phyloP scores from a whole-genome alignment of 805 yeast species.

The Tetrapisispora nanseiensis region DNA sequence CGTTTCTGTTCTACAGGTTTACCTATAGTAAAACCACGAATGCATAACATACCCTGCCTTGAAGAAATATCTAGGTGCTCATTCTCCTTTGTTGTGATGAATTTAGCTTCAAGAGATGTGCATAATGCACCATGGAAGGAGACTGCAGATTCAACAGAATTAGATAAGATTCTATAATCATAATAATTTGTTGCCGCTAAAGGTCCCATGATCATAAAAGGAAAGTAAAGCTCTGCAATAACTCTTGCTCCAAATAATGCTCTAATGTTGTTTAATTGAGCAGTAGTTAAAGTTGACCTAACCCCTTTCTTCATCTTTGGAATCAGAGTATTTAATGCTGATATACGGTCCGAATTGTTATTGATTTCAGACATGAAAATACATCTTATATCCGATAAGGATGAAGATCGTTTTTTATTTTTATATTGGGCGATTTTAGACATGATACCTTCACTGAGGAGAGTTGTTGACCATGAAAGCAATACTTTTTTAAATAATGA shows the following conservation, averaged over 20 bases:
- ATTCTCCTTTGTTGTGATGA: slow-evolving; percentile 30
- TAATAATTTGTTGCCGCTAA: slow-evolving; percentile 47
- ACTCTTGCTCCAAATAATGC: slow-evolving; percentile 41
- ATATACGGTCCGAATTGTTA: slow-evolving; percentile 8
- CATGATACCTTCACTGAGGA: slow-evolving; percentile 44
- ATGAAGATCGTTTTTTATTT: slow-evolving; percentile 3
- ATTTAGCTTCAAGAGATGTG: slow-evolving; percentile 51
- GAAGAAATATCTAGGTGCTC: slow-evolving; percentile 27
- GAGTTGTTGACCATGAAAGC: slow-evolving; percentile 31
- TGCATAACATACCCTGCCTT: slow-evolving; percentile 41
- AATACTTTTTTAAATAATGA: slow-evolving; percentile 16
- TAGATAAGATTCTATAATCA: slow-evolving; percentile 46
- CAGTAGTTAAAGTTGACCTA: slow-evolving; percentile 10
- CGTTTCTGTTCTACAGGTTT: slow-evolving; percentile 32
- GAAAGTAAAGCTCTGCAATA: slow-evolving; percentile 39
- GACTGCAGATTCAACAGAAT: slow-evolving; percentile 22
- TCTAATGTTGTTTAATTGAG: slow-evolving; percentile 34
- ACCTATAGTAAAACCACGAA: slow-evolving; percentile 62
- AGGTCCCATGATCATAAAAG: slow-evolving; percentile 41
- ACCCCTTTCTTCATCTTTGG: slow-evolving; percentile 10
- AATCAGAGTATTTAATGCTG: slow-evolving; percentile 10
- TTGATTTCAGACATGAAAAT: slow-evolving; percentile 33
- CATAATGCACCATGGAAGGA: slow-evolving; percentile 47
- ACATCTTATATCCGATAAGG: slow-evolving; percentile 30
- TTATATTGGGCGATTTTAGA: slow-evolving; percentile 25